Evolutionary conservation across 768 basidiomycete species (phyloP), one percentile per base, ranked within the genome.

Genomic region (Suillus discolor): DNA sequence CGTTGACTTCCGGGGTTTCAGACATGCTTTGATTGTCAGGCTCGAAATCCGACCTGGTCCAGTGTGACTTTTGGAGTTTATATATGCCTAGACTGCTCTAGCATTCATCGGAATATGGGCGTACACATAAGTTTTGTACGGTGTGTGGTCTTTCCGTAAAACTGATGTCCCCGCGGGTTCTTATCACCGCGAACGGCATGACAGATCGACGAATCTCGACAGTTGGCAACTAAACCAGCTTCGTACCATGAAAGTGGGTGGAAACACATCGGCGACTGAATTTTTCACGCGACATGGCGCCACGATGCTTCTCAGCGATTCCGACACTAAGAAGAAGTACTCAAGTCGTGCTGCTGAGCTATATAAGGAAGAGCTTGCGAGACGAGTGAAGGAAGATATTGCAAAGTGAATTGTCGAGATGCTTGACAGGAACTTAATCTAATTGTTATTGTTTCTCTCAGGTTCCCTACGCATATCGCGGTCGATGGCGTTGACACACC

Each of bases 121-220:
- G 97, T 99, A 28, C 97, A 99, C 75, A 96, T 99, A 78, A 93
- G 89, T 68, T 99, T 99, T 72, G 97, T 99, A 51, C 83, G 96
- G 94, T 96, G 75, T 71, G 89, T 77, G 12, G 61, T 44, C 38
- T 47, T 44, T 28, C 34, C 15, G 41, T 42, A 11, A 55, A 7
- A 15, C 18, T 3, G 31, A 38, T 47, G 18, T 11, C 51, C 23
- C 62, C n/a, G 57, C 66, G 44, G 25, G 1, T 68, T 66, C 66
- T 73, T 57, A 60, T 71, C 61, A 68, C 62, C 68, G 20, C 20
- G 9, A 34, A 34, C 6, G 54, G 62, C 62, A 70, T 20, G 54
- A 49, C 77, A 96, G 96, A 69, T 99, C 97, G 31, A 98, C 96
- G 63, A 98, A 96, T 79, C 88, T 99, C 54, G 97, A 99, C 78